These are phyloP conservation scores for Suillus hirtellus DNA, from an alignment of 768 basidiomycete genomes.

Conservation along the genomic window DNA sequence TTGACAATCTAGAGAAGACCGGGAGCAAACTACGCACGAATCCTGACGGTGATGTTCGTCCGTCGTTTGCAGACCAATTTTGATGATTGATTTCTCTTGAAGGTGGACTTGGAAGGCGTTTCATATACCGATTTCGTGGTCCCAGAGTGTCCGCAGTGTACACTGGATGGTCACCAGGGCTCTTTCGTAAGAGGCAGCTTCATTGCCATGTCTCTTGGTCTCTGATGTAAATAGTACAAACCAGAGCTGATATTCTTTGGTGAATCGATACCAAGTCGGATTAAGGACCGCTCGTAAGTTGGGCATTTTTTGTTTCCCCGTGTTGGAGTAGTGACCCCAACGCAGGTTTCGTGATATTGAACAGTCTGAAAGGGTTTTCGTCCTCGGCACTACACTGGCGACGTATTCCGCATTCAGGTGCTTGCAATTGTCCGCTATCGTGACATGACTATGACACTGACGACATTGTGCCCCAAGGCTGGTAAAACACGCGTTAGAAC, in stretches of 20 bases:
- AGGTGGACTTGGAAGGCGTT: conserved; percentile 83
- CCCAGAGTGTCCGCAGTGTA: conserved; percentile 74
- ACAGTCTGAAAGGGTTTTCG: conserved; percentile 63
- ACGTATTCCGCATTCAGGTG: conserved; percentile 92
- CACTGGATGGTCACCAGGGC: conserved; percentile 53
- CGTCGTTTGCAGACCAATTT: conserved; percentile 1
- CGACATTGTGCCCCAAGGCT: conserved; percentile 46
- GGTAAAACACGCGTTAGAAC: conserved; percentile 74
- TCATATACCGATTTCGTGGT: conserved; percentile 77
- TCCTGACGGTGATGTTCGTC: conserved; percentile 87
- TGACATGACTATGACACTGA: conserved; percentile 5
- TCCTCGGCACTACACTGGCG: conserved; percentile 89
- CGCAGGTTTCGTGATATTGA: conserved; percentile 60
- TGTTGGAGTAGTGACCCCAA: neutral
- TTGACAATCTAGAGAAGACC: conserved; percentile 60
- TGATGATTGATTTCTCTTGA: neutral
- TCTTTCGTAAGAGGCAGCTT: conserved; percentile 49
- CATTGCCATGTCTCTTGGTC: conserved; percentile 13
- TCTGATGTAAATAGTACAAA: conserved; percentile 53
- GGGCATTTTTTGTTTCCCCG: neutral
- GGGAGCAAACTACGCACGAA: conserved; percentile 74
- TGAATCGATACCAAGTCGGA: conserved; percentile 70
- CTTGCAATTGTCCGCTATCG: neutral
- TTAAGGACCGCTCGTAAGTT: conserved; percentile 74
- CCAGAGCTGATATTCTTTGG: conserved; percentile 88